Conservation (phyloP, 2,329 filamentous ascomycete species). For the Fulvia fulva region DNA sequence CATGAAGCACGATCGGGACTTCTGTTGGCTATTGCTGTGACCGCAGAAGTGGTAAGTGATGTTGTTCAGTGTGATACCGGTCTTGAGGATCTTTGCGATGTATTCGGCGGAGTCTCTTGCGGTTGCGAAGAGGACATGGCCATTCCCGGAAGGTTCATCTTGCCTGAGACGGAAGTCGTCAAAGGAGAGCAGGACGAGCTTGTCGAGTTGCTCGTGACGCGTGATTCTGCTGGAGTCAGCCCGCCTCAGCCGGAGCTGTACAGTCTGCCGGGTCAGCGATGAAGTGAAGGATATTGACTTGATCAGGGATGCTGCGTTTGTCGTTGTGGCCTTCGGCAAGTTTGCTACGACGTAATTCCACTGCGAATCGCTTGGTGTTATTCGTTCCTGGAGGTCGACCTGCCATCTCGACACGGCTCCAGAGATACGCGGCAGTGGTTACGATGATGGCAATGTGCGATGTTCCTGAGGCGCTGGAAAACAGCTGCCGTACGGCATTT, state of each 20-base stretch:
- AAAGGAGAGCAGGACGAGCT: background rate
- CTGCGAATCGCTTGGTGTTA: background rate
- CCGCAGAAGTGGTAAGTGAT: constrained; percentile 3
- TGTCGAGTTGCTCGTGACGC: background rate
- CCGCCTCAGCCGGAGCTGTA: background rate
- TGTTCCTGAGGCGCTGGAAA: too few relatives aligned
- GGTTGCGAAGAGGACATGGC: background rate
- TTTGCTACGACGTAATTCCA: constrained; percentile 3
- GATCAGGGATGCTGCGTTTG: background rate
- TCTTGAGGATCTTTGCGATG: constrained; percentile 1
- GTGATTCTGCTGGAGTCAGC: background rate
- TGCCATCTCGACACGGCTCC: too few relatives aligned
- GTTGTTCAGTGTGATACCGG: background rate
- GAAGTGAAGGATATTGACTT: constrained; percentile 1
- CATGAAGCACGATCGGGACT: constrained; percentile 5
- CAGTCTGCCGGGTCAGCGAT: background rate
- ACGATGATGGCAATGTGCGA: too few relatives aligned
- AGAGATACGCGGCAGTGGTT: too few relatives aligned
- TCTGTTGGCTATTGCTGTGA: constrained; percentile 6
- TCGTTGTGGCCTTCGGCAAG: background rate
- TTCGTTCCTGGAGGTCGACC: background rate
- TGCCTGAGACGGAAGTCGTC: background rate
- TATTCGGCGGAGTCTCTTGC: constrained; percentile 1
- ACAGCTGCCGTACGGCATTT: too few relatives aligned
- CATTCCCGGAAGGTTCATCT: background rate